Evolutionary conservation across 2,329 filamentous ascomycete species (phyloP).

Genomic region (Talaromyces sp.): DNA sequence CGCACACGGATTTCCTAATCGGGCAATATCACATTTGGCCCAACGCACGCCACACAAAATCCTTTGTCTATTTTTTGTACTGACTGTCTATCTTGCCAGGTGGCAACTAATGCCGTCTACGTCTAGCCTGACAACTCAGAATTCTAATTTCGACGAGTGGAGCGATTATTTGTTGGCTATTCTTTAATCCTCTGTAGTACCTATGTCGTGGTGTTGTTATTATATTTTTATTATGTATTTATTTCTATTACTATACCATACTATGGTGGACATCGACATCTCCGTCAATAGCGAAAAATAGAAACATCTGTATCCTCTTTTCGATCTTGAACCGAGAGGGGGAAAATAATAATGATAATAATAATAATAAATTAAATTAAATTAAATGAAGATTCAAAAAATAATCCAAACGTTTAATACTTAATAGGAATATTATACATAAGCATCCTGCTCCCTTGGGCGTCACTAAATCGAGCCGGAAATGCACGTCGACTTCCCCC

Average conservation of each 20-base stretch:
- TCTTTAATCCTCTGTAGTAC: no score
- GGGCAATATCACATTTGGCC: neutral
- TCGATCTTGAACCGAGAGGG: no score
- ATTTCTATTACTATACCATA: neutral
- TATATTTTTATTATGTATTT: neutral
- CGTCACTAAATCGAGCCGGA: constrained; percentile 3
- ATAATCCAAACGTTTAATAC: neutral
- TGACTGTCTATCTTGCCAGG: neutral
- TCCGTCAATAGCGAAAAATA: neutral
- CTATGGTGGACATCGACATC: neutral
- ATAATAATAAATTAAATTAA: no score
- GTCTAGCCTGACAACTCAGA: neutral
- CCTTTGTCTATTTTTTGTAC: neutral
- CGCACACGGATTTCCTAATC: neutral
- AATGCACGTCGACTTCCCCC: constrained; percentile 13
- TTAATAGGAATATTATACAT: neutral
- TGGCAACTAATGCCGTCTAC: neutral
- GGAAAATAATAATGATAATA: no score
- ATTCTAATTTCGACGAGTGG: no score
- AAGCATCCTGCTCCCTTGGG: neutral
- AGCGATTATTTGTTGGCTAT: no score
- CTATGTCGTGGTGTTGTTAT: no score
- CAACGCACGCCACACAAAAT: neutral
- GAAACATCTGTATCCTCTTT: neutral
- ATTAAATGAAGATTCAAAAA: no score